phyloP scores from a whole-genome alignment of 169 alveolate genomes.

The Plasmodium sp. region DNA sequence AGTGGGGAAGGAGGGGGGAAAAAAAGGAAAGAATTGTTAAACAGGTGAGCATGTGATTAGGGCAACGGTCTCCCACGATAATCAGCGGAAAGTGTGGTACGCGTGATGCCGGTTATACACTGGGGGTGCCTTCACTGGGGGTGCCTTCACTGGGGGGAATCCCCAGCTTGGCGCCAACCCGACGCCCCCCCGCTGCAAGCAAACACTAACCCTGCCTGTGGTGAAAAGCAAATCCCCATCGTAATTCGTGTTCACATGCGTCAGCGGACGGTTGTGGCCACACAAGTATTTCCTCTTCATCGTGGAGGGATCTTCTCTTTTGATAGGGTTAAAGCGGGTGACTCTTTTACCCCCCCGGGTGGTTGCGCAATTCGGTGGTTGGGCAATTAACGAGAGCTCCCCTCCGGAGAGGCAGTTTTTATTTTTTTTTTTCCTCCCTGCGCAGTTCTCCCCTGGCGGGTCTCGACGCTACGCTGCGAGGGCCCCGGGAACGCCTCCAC shows the following conservation, averaged over 20 bases:
- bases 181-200: too few relatives aligned
- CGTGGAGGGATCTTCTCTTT: not conserved
- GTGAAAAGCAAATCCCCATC: slow-evolving; percentile 93
- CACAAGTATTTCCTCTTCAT: slow-evolving; percentile 89
- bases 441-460: not conserved
- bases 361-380: not conserved
- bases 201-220: slow-evolving; percentile 89
- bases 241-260: slow-evolving; percentile 90
- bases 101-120: too few relatives aligned
- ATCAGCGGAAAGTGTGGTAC: too few relatives aligned
- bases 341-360: not conserved
- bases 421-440: not conserved
- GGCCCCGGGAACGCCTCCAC: too few relatives aligned
- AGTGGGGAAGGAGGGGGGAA: not conserved
- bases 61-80: not conserved
- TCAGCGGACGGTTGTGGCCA: slow-evolving; percentile 92
- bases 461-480: not conserved
- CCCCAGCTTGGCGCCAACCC: too few relatives aligned
- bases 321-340: not conserved
- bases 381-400: not conserved
- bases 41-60: not conserved
- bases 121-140: not conserved
- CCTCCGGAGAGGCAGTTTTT: not conserved
- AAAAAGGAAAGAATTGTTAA: not conserved
- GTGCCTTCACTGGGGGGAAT: too few relatives aligned